A percentile compares a stretch with the other conserved stretches of the same genome.
Evolutionary conservation across 768 basidiomycete species (phyloP).

Genomic region (Leccinum sublutescens): DNA sequence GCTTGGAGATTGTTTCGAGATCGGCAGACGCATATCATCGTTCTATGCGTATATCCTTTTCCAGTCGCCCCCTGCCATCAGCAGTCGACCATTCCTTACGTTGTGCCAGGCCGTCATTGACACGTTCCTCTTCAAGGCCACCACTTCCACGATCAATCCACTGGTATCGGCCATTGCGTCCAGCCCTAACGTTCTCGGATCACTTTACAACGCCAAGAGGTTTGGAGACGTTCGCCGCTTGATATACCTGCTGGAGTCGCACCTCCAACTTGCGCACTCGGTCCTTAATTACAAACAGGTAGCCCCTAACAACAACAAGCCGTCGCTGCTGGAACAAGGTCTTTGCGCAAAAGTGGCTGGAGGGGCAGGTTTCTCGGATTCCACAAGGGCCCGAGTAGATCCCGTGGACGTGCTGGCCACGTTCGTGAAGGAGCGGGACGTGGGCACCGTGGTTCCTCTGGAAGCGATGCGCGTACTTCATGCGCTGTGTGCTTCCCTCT

Average conservation of each 20-base stretch:
- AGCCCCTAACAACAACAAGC: constrained; percentile 40
- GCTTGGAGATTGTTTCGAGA: constrained; percentile 80
- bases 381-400: constrained; percentile 51
- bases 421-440: constrained; percentile 64
- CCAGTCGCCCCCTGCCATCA: constrained; percentile 53
- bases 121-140: constrained; percentile 69
- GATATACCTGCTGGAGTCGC: constrained; percentile 65
- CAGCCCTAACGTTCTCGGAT: constrained; percentile 55
- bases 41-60: constrained; percentile 69
- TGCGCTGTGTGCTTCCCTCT: constrained; percentile 64
- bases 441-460: constrained; percentile 58
- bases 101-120: constrained; percentile 68
- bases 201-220: constrained; percentile 61
- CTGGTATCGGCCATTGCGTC: constrained; percentile 68
- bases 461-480: constrained; percentile 69
- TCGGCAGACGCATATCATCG: constrained; percentile 62
- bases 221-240: constrained; percentile 68
- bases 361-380: constrained; percentile 43
- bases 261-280: constrained; percentile 58
- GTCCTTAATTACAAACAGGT: constrained; percentile 65
- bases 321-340: constrained; percentile 73
- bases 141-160: constrained; percentile 78
- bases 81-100: constrained; percentile 55
- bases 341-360: constrained; percentile 63
- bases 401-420: constrained; percentile 73